phyloP scores from a whole-genome alignment of 805 yeast species.

The Cyberlindnera euphorbiiphila region DNA sequence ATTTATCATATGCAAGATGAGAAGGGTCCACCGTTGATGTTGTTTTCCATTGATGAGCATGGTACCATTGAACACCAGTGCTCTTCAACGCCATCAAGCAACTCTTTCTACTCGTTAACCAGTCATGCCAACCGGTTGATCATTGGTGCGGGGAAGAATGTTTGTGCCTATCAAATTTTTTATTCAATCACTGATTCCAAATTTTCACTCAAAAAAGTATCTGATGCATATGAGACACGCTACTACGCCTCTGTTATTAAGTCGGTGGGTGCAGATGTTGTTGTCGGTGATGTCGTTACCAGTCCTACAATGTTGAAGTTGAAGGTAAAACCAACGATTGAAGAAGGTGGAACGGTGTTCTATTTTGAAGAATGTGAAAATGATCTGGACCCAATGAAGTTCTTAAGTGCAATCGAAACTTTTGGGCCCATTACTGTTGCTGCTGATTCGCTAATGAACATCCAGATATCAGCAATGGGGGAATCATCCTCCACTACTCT shows the following conservation, averaged over 20 bases:
- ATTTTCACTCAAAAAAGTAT: conserved; percentile 27
- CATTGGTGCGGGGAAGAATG: conserved; percentile 31
- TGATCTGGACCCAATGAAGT: conserved; percentile 9
- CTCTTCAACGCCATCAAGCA: conserved; percentile 17
- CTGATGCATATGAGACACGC: conserved; percentile 20
- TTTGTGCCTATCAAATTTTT: conserved; percentile 30
- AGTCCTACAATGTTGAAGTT: conserved; percentile 13
- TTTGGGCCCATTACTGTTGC: conserved; percentile 9
- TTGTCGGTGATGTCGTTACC: conserved; percentile 21
- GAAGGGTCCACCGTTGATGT: conserved; percentile 27
- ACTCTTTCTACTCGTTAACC: conserved; percentile 25
- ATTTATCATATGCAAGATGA: conserved; percentile 32
- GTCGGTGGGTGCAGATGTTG: conserved; percentile 21
- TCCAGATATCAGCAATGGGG: conserved; percentile 5
- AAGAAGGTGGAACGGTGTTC: conserved; percentile 17
- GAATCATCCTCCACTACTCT: conserved; percentile 4
- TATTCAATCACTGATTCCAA: conserved; percentile 34
- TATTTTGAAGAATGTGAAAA: conserved; percentile 9
- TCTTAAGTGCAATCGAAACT: conserved; percentile 18
- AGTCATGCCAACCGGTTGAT: conserved; percentile 29
- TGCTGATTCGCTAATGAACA: conserved; percentile 20
- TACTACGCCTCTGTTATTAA: conserved; percentile 16
- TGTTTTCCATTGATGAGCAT: conserved; percentile 34
- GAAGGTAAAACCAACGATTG: conserved; percentile 9
- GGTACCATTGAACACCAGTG: conserved; percentile 30